These are phyloP conservation scores for Heritiera littoralis DNA, from an alignment of 345 rosid species.

Conservation along the genomic window DNA sequence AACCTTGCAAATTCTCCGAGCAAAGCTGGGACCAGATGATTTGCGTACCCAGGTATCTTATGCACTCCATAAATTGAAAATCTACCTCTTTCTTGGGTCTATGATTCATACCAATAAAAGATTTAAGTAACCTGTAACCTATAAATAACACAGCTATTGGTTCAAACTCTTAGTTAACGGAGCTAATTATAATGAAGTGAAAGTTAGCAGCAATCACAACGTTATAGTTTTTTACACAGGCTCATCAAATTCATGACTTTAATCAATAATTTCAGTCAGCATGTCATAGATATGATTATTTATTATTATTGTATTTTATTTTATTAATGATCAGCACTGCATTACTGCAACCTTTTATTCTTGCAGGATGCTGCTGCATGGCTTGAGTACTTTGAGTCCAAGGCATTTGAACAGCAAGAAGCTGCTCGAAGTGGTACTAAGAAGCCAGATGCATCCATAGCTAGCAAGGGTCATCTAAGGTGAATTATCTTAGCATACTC, in stretches of 20 bases:
- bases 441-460: constrained; percentile 98
- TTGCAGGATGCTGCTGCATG: constrained; percentile 99
- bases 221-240: not conserved
- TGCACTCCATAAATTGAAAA: constrained; percentile 14
- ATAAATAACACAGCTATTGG: not conserved
- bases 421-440: constrained; percentile 94
- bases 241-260: not conserved
- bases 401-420: constrained; percentile 98
- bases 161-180: constrained; percentile 6
- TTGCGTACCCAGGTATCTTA: constrained; percentile 88
- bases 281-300: not conserved
- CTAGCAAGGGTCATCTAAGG: constrained; percentile 99
- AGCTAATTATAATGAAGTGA: not conserved
- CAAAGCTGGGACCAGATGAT: constrained; percentile 97
- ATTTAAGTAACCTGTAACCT: not conserved
- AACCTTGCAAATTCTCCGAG: constrained; percentile 87
- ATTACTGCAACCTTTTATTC: constrained; percentile 18
- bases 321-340: not conserved
- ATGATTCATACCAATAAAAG: not conserved
- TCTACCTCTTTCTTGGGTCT: not conserved
- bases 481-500: constrained; percentile 30
- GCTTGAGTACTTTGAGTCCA: constrained; percentile 98
- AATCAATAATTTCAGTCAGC: not conserved
- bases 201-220: not conserved
- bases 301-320: not conserved